Conservation (phyloP, 2,329 filamentous ascomycete species). For the Lachnellula cervina region DNA sequence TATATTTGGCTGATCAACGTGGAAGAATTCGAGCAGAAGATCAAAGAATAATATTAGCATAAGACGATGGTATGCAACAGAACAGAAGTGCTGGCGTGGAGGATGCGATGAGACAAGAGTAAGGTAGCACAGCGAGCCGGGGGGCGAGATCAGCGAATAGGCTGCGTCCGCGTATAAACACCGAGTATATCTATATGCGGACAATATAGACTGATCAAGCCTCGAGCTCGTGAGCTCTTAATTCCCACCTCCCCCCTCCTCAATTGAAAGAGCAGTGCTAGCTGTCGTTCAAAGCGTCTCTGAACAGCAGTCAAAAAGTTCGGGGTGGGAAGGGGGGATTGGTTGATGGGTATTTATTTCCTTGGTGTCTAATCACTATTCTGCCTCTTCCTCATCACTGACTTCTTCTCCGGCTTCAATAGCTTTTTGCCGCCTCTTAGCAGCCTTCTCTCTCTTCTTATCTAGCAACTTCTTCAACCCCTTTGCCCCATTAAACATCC, state of each 20-base stretch:
- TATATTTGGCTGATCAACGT: neutral
- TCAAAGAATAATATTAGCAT: neutral
- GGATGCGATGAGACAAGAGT: neutral
- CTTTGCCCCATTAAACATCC: conserved; percentile 86
- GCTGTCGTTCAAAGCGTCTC: no score
- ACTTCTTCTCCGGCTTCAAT: conserved; percentile 49
- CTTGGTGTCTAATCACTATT: conserved; percentile 10
- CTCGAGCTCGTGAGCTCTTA: no score
- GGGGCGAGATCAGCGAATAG: no score
- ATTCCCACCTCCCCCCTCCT: no score
- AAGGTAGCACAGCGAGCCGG: no score
- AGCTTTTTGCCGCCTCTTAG: conserved; percentile 46
- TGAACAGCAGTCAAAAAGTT: no score
- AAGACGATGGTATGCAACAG: neutral
- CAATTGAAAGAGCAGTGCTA: no score
- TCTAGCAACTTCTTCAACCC: conserved; percentile 72
- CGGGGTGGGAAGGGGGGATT: no score
- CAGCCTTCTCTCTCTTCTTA: conserved; percentile 55
- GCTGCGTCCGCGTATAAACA: no score
- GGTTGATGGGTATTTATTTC: neutral
- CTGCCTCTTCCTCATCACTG: conserved; percentile 41
- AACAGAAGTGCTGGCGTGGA: neutral
- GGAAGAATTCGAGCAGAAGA: neutral
- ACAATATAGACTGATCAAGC: no score
- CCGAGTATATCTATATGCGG: no score